phyloP scores from a whole-genome alignment of 345 rosid species.

The Boechera retrofracta region DNA sequence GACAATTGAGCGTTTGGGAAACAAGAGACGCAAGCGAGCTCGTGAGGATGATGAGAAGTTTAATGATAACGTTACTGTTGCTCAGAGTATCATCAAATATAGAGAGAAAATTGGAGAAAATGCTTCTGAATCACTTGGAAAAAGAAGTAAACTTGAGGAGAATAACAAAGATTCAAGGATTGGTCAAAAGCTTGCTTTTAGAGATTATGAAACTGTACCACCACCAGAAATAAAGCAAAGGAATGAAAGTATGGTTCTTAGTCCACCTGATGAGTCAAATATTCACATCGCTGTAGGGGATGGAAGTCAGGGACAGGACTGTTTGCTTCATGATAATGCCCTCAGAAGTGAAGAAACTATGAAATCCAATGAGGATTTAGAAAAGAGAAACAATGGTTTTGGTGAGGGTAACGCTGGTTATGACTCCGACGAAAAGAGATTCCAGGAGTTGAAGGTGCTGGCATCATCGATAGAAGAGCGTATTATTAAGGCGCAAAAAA shows the following conservation, averaged over 20 bases:
- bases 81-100: neutral
- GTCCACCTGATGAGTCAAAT: conserved; percentile 5
- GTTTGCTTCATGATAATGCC: conserved; percentile 3
- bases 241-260: neutral
- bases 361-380: neutral
- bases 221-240: neutral
- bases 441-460: neutral
- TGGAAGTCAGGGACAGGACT: neutral
- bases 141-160: neutral
- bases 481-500: neutral
- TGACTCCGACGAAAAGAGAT: neutral
- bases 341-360: conserved; percentile 8
- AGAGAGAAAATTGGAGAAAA: neutral
- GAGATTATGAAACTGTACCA: neutral
- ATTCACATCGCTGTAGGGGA: neutral
- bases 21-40: conserved; percentile 20
- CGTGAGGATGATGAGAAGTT: conserved; percentile 8
- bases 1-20: neutral
- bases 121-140: neutral
- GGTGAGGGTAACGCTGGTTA: neutral
- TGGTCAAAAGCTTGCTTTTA: neutral
- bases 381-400: neutral
- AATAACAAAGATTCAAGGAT: conserved; percentile 3
- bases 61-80: neutral
- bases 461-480: neutral